Base-by-base conservation (phyloP, 108 stramenopile genomes). In the Cyclostephanos invisitatus region DNA sequence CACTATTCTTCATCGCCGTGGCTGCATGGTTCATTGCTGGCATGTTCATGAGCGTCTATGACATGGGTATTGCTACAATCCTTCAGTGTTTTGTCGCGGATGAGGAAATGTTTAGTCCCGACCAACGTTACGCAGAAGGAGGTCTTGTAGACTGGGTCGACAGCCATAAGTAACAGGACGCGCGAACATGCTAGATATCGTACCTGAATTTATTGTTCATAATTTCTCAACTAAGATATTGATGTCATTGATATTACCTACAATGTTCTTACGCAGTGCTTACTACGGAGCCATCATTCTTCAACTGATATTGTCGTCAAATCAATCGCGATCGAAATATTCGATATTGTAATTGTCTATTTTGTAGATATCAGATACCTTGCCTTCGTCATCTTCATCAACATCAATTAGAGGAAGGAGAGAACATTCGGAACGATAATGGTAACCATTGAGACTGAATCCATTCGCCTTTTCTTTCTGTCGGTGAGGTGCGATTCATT, bases 41-140 rank as follows among this genome's bases (percentile, higher is more conserved):
- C 37, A 83, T 87, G 82, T 89, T 89, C 66, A 77, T 82, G 70
- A 68, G 81, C 24, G 68, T 89, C 11, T 89, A 73, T 37, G 92
- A 87, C 64, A 94, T 95, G 86, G 80, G 71, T 29, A 97, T 95
- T 50, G 72, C 85, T 35, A 89, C 92, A 2, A 83, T 97, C 10
- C 73, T 97, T 25, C 92, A 93, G 74, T 97, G 94, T 64, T 94
- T 92, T 62, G 77, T 95, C 46, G 91, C 91, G 12, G 96, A 97
- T 67, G 94, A 97, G 70, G 93, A 95, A 78, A 91, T 93, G 91
- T 95, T 92, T 70, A 72, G 73, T 59, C 80, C 69, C 44, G 75
- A 84, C 10, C 73, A 83, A 65, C 63, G 86, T 60, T 92, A 85
- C 68, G 91, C 91, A 7, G 84, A 86, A 60, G 85, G 83, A 36